These are phyloP conservation scores for Ceratobasidium sp. DNA, from an alignment of 1,284 basidiomycete genomes.

Conservation along the genomic window DNA sequence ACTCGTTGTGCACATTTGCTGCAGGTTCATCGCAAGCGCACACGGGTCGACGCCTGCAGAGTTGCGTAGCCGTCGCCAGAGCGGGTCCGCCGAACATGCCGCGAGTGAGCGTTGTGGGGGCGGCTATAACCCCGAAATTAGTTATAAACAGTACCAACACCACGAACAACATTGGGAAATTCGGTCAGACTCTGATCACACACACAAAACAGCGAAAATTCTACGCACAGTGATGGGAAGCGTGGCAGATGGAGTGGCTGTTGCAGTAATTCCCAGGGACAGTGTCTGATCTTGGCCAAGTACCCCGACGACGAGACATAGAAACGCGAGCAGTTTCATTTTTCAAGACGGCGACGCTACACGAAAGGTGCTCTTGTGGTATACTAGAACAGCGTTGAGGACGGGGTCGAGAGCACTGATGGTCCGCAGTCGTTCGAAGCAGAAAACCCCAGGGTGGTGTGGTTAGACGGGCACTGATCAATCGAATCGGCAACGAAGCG, in stretches of 20 bases:
- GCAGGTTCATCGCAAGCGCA: slow-evolving; percentile 29
- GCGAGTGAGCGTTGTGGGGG: slow-evolving; percentile 35
- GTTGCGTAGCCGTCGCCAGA: slow-evolving; percentile 36
- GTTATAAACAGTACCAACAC: slow-evolving; percentile 12
- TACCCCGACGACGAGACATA: slow-evolving; percentile 13
- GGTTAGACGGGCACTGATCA: too few species aligned
- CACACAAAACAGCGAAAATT: neutral
- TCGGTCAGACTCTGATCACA: neutral
- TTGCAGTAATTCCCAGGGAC: slow-evolving; percentile 19
- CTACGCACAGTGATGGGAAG: slow-evolving; percentile 15
- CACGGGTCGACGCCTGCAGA: slow-evolving; percentile 21
- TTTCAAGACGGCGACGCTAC: neutral
- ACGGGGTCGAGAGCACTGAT: slow-evolving; percentile 7
- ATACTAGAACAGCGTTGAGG: too few species aligned
- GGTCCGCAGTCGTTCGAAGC: slow-evolving; percentile 19
- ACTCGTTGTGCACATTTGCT: slow-evolving; percentile 32
- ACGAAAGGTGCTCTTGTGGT: too few species aligned
- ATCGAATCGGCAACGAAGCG: slow-evolving; percentile 33
- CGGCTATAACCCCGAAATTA: slow-evolving; percentile 1
- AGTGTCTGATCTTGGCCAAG: slow-evolving; percentile 25
- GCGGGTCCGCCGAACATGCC: slow-evolving; percentile 29
- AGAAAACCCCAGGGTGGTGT: slow-evolving; percentile 3
- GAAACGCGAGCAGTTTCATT: slow-evolving; percentile 19
- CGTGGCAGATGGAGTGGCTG: slow-evolving; percentile 12
- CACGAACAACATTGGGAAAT: too few species aligned